Conservation (phyloP, 2,329 filamentous ascomycete genomes). For the Fusarium sp. region DNA sequence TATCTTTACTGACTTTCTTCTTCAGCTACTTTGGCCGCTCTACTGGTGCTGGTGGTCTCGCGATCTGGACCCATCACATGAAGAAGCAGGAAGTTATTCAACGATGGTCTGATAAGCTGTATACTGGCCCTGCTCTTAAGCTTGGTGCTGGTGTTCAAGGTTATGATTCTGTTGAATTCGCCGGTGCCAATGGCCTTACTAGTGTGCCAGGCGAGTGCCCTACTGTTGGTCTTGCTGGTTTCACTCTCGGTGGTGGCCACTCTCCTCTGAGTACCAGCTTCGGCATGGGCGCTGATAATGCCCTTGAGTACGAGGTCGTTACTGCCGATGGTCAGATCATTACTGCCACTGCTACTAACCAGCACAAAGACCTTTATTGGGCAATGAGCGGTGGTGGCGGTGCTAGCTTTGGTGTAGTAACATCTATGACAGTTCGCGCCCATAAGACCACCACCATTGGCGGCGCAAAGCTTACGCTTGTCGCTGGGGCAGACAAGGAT, state of each 20-base stretch:
- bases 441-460: constrained; percentile 33
- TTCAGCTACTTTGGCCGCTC: constrained; percentile 49
- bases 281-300: constrained; percentile 69
- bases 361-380: not conserved
- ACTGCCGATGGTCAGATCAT: not conserved
- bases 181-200: not conserved
- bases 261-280: constrained; percentile 61
- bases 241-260: constrained; percentile 68
- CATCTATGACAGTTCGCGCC: not conserved
- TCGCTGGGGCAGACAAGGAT: constrained; percentile 3
- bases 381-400: not conserved
- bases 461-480: constrained; percentile 1
- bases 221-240: constrained; percentile 70
- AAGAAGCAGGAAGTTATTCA: constrained; percentile 57
- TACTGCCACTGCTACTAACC: not conserved
- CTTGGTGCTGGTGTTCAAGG: constrained; percentile 65
- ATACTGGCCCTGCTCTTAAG: constrained; percentile 10
- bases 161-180: constrained; percentile 55
- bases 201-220: constrained; percentile 57
- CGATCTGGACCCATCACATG: constrained; percentile 54
- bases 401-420: not conserved
- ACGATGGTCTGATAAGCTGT: constrained; percentile 42
- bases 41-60: constrained; percentile 52
- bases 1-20: not conserved
- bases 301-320: not conserved